These are phyloP conservation scores for Thalassia testudinum DNA, from an alignment of 116 monocot species.

Conservation along the genomic window DNA sequence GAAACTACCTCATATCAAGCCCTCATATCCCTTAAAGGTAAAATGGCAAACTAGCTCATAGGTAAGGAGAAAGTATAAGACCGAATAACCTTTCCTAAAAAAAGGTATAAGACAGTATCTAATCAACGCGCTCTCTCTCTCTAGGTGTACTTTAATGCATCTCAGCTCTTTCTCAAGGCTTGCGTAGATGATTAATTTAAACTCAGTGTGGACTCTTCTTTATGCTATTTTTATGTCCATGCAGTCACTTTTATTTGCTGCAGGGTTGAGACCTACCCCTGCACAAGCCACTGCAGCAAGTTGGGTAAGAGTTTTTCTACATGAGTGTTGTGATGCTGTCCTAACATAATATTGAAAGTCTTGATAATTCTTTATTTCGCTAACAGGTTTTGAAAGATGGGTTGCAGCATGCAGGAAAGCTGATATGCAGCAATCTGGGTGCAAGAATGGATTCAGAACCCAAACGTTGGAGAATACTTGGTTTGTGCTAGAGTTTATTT, in stretches of 20 bases:
- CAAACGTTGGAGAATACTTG: constrained; percentile 95
- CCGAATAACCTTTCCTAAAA: too few relatives aligned
- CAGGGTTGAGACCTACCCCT: constrained; percentile 87
- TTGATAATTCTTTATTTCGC: background rate
- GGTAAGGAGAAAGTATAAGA: too few relatives aligned
- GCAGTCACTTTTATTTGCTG: constrained; percentile 94
- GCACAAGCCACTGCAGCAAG: constrained; percentile 96
- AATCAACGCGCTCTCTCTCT: too few relatives aligned
- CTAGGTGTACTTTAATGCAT: too few relatives aligned
- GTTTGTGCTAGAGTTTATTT: constrained; percentile 8
- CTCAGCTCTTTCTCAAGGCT: background rate
- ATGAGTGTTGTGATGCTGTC: background rate
- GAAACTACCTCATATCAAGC: too few relatives aligned
- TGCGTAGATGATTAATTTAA: too few relatives aligned
- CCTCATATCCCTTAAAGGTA: too few relatives aligned
- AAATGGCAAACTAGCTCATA: too few relatives aligned
- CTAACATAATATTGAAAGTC: background rate
- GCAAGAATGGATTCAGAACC: constrained; percentile 99
- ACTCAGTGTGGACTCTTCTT: background rate
- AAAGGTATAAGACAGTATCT: too few relatives aligned
- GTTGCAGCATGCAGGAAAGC: constrained; percentile 97
- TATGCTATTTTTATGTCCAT: constrained; percentile 1
- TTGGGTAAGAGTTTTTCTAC: constrained; percentile 41
- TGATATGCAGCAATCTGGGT: constrained; percentile 92
- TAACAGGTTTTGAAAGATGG: constrained; percentile 87